Evolutionary conservation across 202 grass and related monocot species (phyloP), one percentile per base, ranked within the genome.

Genomic region (Dendrocalamus latiflorus): DNA sequence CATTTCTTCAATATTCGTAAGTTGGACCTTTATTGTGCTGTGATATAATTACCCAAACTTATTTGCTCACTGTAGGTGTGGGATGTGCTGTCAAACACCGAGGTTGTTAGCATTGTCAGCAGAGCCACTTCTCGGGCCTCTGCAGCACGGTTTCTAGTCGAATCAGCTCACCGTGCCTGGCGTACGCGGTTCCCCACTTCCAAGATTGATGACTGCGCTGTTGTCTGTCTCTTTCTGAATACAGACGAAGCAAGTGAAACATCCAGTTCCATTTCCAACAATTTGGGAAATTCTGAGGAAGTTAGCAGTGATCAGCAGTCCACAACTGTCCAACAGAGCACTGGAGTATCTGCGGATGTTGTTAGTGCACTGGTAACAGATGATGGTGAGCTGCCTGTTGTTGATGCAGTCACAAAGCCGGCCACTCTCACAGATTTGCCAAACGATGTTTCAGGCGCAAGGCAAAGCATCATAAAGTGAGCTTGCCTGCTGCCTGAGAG

Each of bases 151-250:
- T 83, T 72, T 28, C 80, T 98, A 48, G 95, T 98, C 0, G 93
- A 95, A 77, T 83, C 91, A 21, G 95, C 95, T 75, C 76, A 91
- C 12, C 83, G 70, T 38, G 85, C 91, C 24, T 98, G 95, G 95
- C 86, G 87, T 56, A 76, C 63, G 20, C 90, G 83, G 70, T 98
- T 91, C 48, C 93, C 95, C 20, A 91, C 91, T 28, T 93, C 91
- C 33, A 95, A 91, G 84, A 81, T 93, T 8, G 95, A 98, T 67
- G n/a, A n/a, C n/a, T n/a, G n/a, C n/a, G n/a, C n/a, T n/a, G n/a
- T n/a, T n/a, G n/a, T n/a, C n/a, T n/a, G 95, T 80, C 93, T 98
- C 51, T 98, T 91, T 83, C 85, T 98, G 55, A 88, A 98, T 47
- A 45, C 55, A 30, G 70, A 93, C 28, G 60, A 78, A 78, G 50